Percentiles rank a stretch among this genome's conserved stretches.
phyloP scores from a whole-genome alignment of 139 green algal species.

The Mychonastes homosphaera region DNA sequence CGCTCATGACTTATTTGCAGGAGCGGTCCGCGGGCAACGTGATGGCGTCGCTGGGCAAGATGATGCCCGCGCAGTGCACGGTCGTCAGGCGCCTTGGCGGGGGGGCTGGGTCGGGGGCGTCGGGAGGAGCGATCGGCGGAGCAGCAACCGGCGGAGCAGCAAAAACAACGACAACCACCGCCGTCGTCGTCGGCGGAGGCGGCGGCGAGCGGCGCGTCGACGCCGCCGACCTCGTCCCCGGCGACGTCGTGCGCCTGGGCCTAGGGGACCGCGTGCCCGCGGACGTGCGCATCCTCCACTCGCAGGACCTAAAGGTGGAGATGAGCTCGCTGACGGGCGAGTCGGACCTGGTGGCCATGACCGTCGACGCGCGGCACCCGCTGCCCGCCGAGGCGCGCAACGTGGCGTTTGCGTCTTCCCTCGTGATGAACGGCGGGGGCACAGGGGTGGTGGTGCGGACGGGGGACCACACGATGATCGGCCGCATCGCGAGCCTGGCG shows the following conservation, averaged over 20 bases:
- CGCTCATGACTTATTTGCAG: conserved; percentile 23
- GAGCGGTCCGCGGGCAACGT: conserved; percentile 24
- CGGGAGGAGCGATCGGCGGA: too few species aligned
- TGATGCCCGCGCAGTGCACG: conserved; percentile 23
- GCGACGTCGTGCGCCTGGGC: conserved; percentile 25
- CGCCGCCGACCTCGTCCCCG: conserved; percentile 23
- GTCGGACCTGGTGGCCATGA: conserved; percentile 21
- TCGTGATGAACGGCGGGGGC: conserved; percentile 25
- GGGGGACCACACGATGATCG: conserved; percentile 32
- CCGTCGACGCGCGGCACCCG: conserved; percentile 14
- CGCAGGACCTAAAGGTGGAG: conserved; percentile 26
- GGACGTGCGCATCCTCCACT: conserved; percentile 29
- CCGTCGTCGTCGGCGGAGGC: too few species aligned
- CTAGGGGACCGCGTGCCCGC: conserved; percentile 29
- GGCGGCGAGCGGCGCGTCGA: conserved; percentile 24
- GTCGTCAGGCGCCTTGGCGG: too few species aligned
- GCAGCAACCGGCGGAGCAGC: too few species aligned
- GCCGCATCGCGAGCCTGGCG: conserved; percentile 24
- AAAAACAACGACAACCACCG: too few species aligned
- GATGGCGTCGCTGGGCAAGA: conserved; percentile 18
- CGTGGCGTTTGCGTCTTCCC: conserved; percentile 27
- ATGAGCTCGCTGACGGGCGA: conserved; percentile 28
- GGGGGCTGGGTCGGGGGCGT: too few species aligned
- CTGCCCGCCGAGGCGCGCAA: conserved; percentile 22
- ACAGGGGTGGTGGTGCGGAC: conserved; percentile 22